These are phyloP conservation scores for Candida tetrigidarum DNA, from an alignment of 1,139 yeast species.

Conservation along the genomic window DNA sequence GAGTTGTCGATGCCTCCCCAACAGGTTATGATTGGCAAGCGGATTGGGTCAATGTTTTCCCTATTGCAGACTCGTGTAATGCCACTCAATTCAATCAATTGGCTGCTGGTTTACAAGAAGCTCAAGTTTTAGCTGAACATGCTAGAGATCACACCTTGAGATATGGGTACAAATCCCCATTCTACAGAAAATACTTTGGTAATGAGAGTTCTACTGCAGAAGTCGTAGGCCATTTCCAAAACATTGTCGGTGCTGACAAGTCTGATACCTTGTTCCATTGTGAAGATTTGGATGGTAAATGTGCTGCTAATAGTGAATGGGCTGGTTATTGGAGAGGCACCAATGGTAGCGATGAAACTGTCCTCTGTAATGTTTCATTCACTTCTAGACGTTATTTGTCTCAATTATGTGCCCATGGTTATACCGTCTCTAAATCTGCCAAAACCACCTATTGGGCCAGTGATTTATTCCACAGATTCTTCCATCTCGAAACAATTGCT, in stretches of 20 bases:
- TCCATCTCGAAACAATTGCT: conserved; percentile 27
- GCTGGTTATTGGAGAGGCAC: conserved; percentile 43
- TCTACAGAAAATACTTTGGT: conserved; percentile 32
- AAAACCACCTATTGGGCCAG: conserved; percentile 21
- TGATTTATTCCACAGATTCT: conserved; percentile 26
- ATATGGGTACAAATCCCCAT: conserved; percentile 25
- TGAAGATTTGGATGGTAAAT: conserved; percentile 37
- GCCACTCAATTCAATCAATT: conserved; percentile 25
- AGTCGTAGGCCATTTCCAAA: conserved; percentile 35
- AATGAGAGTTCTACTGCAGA: conserved; percentile 28
- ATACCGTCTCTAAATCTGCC: conserved; percentile 21
- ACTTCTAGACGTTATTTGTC: conserved; percentile 20
- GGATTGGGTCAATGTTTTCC: conserved; percentile 20
- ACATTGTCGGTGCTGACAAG: conserved; percentile 31
- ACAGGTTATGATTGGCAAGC: conserved; percentile 21
- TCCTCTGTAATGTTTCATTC: conserved; percentile 26
- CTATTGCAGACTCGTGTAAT: conserved; percentile 26
- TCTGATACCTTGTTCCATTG: conserved; percentile 32
- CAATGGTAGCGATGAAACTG: conserved; percentile 33
- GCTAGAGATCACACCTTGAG: conserved; percentile 29
- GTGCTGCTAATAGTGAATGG: conserved; percentile 31
- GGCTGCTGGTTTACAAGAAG: conserved; percentile 21
- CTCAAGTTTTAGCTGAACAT: conserved; percentile 24
- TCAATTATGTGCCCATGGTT: conserved; percentile 26
- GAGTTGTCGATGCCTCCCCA: conserved; percentile 7